phyloP scores from a whole-genome alignment of 371 early-diverging fungal genomes.

The Apophysomyces variabilis region DNA sequence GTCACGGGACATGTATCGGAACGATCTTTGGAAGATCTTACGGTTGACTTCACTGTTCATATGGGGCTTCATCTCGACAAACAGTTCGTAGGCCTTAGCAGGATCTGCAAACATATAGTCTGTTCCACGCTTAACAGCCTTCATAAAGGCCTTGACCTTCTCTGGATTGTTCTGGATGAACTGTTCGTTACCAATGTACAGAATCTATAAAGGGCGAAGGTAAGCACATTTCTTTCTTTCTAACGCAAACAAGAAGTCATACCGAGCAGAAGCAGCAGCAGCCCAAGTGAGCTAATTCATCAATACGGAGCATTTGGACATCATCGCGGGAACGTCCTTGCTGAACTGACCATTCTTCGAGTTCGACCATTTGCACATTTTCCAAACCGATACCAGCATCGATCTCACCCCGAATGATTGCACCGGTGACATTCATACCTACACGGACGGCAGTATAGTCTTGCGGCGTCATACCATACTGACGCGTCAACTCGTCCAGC shows the following conservation, averaged over 20 bases:
- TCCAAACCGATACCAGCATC: constrained; percentile 78
- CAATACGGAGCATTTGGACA: constrained; percentile 70
- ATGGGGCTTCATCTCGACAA: constrained; percentile 65
- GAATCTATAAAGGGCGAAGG: constrained; percentile 36
- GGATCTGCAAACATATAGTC: constrained; percentile 62
- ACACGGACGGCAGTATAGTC: constrained; percentile 70
- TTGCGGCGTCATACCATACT: constrained; percentile 62
- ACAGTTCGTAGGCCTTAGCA: constrained; percentile 54
- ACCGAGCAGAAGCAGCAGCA: constrained; percentile 75
- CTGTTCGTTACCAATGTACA: constrained; percentile 68
- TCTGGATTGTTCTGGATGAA: constrained; percentile 64
- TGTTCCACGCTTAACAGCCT: constrained; percentile 58
- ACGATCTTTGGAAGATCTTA: constrained; percentile 68
- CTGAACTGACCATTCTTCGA: constrained; percentile 67
- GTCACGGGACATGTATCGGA: constrained; percentile 66
- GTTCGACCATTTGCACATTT: constrained; percentile 70
- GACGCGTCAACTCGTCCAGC: constrained; percentile 63
- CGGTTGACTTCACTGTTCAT: constrained; percentile 59
- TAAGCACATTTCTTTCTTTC: neutral
- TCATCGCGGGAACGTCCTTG: constrained; percentile 58
- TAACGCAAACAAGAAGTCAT: constrained; percentile 61
- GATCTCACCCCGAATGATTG: constrained; percentile 64
- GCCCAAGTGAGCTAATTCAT: constrained; percentile 67
- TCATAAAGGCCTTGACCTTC: constrained; percentile 60
- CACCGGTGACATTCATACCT: constrained; percentile 71